A percentile compares a stretch with the other conserved stretches of the same genome.
These are phyloP conservation scores for Plantago ovata DNA, from an alignment of 257 asterid species.

Conservation along the genomic window DNA sequence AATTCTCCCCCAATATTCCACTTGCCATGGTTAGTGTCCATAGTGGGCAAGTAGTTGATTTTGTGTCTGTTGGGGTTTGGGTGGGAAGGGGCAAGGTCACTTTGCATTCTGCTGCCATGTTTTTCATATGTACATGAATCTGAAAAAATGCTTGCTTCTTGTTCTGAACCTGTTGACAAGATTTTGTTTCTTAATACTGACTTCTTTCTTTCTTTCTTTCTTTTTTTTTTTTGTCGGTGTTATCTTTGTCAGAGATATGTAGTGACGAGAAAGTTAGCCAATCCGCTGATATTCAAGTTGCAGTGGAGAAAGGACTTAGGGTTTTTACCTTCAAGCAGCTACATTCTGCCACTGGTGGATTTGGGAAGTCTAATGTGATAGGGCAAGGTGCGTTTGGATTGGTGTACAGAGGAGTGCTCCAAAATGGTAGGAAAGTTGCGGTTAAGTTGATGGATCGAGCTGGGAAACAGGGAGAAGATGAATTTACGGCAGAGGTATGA, in stretches of 20 bases:
- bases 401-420: constrained; percentile 85
- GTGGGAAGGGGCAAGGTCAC: no score
- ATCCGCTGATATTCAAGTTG: constrained; percentile 36
- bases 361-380: constrained; percentile 74
- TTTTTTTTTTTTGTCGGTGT: no score
- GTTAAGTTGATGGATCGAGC: constrained; percentile 88
- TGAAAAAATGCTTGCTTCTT: no score
- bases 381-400: constrained; percentile 91
- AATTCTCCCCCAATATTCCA: no score
- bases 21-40: no score
- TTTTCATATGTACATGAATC: no score
- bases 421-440: constrained; percentile 84
- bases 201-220: neutral
- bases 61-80: no score
- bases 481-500: constrained; percentile 75
- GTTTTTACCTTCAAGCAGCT: constrained; percentile 86
- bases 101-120: no score
- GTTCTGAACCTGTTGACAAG: neutral
- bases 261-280: constrained; percentile 41
- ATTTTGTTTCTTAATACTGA: constrained; percentile 4
- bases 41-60: no score
- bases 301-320: constrained; percentile 56
- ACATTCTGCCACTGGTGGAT: constrained; percentile 86
- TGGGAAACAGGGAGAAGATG: constrained; percentile 92
- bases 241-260: constrained; percentile 27